Base-by-base conservation (phyloP, 2,329 filamentous ascomycete genomes). In the Ceratocystis cubensis region DNA sequence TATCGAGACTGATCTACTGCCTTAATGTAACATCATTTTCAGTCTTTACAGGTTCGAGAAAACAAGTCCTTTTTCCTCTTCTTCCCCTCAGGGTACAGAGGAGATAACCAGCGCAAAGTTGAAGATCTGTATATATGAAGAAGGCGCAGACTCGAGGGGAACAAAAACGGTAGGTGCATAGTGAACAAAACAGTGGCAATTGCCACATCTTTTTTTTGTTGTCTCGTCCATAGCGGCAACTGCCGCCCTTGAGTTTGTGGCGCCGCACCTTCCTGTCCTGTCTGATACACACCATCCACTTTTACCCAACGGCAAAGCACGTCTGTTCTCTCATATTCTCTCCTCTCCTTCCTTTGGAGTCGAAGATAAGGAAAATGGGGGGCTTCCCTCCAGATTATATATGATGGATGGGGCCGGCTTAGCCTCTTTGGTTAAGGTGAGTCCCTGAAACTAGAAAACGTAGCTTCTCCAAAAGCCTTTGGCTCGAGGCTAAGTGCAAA, bases 401-500 rank as follows among this genome's bases (percentile, higher is more conserved):
- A 13, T 13, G 37, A 41, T 41, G 37, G 37, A 41, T 13, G 10
- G 37, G 3, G 10, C 37, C 37, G 37, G 37, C 8, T 41, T 13
- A 13, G 37, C 8, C 37, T 41, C 37, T 13, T 41, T 41, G 37
- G 37, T 4, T 41, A 13, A 8, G 1, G 37, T 41, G 15, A 59
- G 53, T 59, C 53, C 28, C 28, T 59, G 28, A 59, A 59, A 59
- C 53, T 59, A 33, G 28, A 33, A 6, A 17, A 13, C 15, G 37
- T 10, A 59, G 53, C 53, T 59, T 59, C 28, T 59, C 53, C 28
- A 59, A 41, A 41, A 59, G 46, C 46, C 7, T 50, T 50, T 20
- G 2, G 46, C 37, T 41, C 10, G 37, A 3, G 22, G 13, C 22
- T 17, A 22, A 59, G 8, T 8, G n/a, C 3, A 15, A 59, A 59